Percentiles rank a stretch among this genome's conserved stretches.
Conservation (phyloP, 2,329 filamentous ascomycete genomes). For the Trichoderma oligosporum region DNA sequence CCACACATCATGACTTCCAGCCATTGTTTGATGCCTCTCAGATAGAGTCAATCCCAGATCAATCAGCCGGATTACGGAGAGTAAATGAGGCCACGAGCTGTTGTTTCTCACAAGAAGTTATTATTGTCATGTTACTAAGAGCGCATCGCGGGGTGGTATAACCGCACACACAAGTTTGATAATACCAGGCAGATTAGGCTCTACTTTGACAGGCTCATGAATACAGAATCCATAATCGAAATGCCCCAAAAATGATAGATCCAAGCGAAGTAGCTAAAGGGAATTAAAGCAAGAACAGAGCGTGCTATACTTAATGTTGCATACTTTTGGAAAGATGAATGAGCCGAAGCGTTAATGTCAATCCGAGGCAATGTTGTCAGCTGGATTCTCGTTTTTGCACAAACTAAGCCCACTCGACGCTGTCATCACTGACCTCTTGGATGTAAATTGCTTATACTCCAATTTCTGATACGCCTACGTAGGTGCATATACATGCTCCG, state of each 20-base stretch:
- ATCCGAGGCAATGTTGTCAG: slow-evolving; percentile 2
- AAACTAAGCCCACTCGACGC: neutral
- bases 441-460: too few relatives aligned
- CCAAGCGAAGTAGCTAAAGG: neutral
- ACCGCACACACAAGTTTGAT: slow-evolving; percentile 9
- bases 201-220: slow-evolving; percentile 3
- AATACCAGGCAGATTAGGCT: slow-evolving; percentile 3
- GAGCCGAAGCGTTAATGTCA: neutral
- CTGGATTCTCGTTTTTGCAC: slow-evolving; percentile 11
- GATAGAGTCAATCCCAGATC: neutral
- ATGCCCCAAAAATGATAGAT: neutral
- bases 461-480: too few relatives aligned
- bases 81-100: slow-evolving; percentile 3
- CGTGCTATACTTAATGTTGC: neutral
- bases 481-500: too few relatives aligned
- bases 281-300: neutral
- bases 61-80: neutral
- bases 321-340: neutral
- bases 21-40: neutral
- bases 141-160: neutral
- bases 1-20: neutral
- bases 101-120: neutral
- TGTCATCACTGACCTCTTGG: too few relatives aligned
- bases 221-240: slow-evolving; percentile 5
- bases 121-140: neutral